These are phyloP conservation scores for Coemansia sp. DNA, from an alignment of 192 early-diverging fungal genomes.

Conservation along the genomic window DNA sequence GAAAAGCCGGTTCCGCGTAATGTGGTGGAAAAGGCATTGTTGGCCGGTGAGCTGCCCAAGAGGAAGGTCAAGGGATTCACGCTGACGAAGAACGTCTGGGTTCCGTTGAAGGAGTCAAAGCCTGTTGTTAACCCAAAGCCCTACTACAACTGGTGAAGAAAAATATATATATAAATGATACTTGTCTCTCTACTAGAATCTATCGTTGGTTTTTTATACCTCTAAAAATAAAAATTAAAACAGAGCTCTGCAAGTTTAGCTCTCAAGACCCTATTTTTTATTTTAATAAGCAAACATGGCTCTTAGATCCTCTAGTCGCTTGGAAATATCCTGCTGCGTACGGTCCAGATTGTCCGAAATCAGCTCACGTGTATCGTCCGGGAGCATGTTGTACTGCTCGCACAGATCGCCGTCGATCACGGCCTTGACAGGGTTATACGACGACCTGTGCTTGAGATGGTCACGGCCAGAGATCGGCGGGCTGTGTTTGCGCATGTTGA, in stretches of 20 bases:
- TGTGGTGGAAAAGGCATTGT: slow-evolving; percentile 26
- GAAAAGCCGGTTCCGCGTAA: slow-evolving; percentile 22
- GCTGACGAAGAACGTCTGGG: slow-evolving; percentile 69
- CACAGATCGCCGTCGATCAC: slow-evolving; percentile 91
- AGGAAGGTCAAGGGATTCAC: slow-evolving; percentile 66
- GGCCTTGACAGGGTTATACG: slow-evolving; percentile 72
- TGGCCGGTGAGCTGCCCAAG: slow-evolving; percentile 34
- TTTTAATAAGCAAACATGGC: slow-evolving; percentile 54
- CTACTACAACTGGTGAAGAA: slow-evolving; percentile 68
- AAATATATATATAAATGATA: slow-evolving; percentile 42
- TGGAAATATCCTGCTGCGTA: slow-evolving; percentile 77
- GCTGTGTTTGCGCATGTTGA: slow-evolving; percentile 75
- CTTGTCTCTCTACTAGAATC: slow-evolving; percentile 32
- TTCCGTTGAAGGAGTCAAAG: slow-evolving; percentile 66
- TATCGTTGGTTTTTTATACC: background rate
- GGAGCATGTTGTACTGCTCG: slow-evolving; percentile 64
- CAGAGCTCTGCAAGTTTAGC: too few species aligned
- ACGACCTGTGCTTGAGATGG: slow-evolving; percentile 81
- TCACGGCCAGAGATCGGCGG: slow-evolving; percentile 83
- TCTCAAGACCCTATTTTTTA: background rate
- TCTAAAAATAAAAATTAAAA: background rate
- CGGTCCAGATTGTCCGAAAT: slow-evolving; percentile 90
- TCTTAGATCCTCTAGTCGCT: slow-evolving; percentile 94
- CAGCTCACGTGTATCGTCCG: slow-evolving; percentile 12
- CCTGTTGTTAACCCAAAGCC: slow-evolving; percentile 70